Conservation (phyloP, 441 rosid genomes). For the Bruguiera hainesii region DNA sequence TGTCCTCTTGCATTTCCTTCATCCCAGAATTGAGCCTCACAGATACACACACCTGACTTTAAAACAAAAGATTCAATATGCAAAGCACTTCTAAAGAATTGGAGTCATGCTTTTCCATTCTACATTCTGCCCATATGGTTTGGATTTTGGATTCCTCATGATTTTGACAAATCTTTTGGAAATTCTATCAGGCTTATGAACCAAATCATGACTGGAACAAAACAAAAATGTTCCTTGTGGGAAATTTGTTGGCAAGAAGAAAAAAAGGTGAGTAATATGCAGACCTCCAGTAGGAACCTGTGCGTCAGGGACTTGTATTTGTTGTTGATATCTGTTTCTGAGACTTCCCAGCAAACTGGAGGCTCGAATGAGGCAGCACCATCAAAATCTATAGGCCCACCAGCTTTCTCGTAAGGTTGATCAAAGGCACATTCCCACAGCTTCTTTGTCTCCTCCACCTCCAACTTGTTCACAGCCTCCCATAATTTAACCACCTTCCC, state of each 20-base stretch:
- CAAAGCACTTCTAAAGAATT: neutral
- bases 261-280: neutral
- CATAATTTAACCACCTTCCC: slow-evolving; percentile 44
- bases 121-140: too few species aligned
- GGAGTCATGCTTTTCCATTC: neutral
- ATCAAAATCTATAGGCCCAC: slow-evolving; percentile 41
- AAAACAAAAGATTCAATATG: slow-evolving; percentile 7
- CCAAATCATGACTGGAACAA: too few species aligned
- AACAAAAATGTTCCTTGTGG: too few species aligned
- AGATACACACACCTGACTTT: slow-evolving; percentile 54
- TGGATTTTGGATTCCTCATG: too few species aligned
- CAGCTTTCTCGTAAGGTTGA: slow-evolving; percentile 84
- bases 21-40: slow-evolving; percentile 36
- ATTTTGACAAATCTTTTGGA: too few species aligned
- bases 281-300: slow-evolving; percentile 71
- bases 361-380: slow-evolving; percentile 26
- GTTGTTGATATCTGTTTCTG: slow-evolving; percentile 61
- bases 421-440: slow-evolving; percentile 63
- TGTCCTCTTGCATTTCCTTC: slow-evolving; percentile 29
- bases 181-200: too few species aligned
- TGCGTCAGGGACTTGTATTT: slow-evolving; percentile 68
- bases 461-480: slow-evolving; percentile 45
- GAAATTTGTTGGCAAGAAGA: neutral
- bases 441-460: slow-evolving; percentile 48
- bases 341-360: slow-evolving; percentile 60